Evolutionary conservation across 306 rosid genomes (phyloP).

Genomic region (Quercus suber): DNA sequence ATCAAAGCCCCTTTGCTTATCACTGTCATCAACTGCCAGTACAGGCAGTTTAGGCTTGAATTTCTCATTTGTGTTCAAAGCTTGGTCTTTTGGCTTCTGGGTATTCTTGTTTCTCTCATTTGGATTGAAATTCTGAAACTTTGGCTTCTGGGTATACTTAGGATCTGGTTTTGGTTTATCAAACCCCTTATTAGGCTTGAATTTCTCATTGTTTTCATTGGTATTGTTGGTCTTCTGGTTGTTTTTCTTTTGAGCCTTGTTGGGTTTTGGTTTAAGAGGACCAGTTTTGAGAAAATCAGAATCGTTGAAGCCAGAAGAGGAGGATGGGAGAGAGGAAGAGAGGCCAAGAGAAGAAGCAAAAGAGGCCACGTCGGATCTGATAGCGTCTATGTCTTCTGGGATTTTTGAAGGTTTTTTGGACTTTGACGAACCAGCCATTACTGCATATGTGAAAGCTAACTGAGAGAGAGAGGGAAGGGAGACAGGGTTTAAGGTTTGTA

Average conservation of each 20-base stretch:
- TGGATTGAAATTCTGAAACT: background rate
- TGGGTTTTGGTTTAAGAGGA: conserved; percentile 19
- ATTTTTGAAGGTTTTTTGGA: conserved; percentile 38
- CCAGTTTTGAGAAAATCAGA: conserved; percentile 71
- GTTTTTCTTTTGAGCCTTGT: conserved; percentile 31
- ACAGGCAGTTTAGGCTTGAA: conserved; percentile 60
- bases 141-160: conserved; percentile 9
- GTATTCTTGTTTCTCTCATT: background rate
- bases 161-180: conserved; percentile 13
- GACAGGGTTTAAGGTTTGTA: background rate
- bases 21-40: conserved; percentile 40
- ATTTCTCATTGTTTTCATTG: background rate
- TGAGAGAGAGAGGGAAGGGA: background rate
- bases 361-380: conserved; percentile 70
- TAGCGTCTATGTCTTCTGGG: conserved; percentile 43
- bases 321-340: conserved; percentile 51
- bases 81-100: conserved; percentile 31
- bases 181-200: background rate
- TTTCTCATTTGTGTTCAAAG: conserved; percentile 26
- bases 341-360: conserved; percentile 85
- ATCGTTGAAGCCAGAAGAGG: conserved; percentile 74
- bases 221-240: conserved; percentile 5
- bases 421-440: conserved; percentile 54
- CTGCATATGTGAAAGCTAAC: conserved; percentile 11
- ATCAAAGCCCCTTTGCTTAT: conserved; percentile 37